Base-by-base conservation (phyloP, 805 yeast species). In the Yamadazyma insecticola region DNA sequence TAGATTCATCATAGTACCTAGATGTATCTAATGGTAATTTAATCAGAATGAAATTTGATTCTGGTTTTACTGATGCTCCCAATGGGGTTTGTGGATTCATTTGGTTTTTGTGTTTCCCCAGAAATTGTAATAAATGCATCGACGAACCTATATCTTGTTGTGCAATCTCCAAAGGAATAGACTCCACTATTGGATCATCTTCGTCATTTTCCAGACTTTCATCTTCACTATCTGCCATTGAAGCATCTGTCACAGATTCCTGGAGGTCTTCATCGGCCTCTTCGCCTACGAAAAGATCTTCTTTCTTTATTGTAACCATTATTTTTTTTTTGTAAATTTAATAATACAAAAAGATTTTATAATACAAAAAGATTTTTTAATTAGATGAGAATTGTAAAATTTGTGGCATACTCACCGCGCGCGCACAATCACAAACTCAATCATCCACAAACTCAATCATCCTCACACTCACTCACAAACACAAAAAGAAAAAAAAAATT, bases 11-110 rank as follows among this genome's bases (percentile, higher is more conserved):
- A 48, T 76, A 85, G 46, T 82, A 87, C 26, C 69, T 70, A 5
- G 62, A 47, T 0, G 85, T 81, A 32, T 81, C 81, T 30, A 86
- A 57, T 10, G 96, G 95, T 5, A 84, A 62, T 38, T 81, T 85
- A 22, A 89, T 70, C 51, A 86, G 95, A 38, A 92, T 59, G 9
- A 78, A 66, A 2, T 76, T 73, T 1, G 86, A 67, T 16, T 69
- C 60, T 1, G 73, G 73, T 48, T 88, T 90, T 37, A 82, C 53
- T 24, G 81, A 56, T 0, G 78, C 63, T 14, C 37, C 30, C 24
- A 38, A 16, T 18, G 31, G 43, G 12, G 57, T 57, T 37, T 68
- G 51, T 21, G 48, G 51, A 1, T 48, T 47, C 3, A 52, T 56
- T 2, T 52, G 45, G 5, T 44, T 48, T 26, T 59, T 57, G 7